Percentiles rank a stretch among this genome's conserved stretches.
Evolutionary conservation across 164 flowering plant genomes (phyloP).

Genomic region (Stephania yunnanensis): DNA sequence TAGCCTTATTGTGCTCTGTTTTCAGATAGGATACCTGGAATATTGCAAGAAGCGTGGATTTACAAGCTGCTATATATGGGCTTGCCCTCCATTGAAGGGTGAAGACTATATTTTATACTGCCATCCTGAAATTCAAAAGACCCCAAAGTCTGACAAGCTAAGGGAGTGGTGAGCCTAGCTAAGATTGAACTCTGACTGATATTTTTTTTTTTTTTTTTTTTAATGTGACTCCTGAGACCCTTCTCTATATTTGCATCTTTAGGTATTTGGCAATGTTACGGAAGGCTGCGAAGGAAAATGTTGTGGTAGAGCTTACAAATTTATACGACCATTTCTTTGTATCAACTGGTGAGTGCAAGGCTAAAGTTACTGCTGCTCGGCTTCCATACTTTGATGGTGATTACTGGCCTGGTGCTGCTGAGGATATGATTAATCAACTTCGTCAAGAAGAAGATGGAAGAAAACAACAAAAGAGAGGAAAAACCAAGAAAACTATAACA

Average conservation of each 20-base stretch:
- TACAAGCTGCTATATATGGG: constrained; percentile 99
- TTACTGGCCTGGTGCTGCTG: constrained; percentile 99
- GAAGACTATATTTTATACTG: constrained; percentile 98
- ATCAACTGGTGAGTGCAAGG: constrained; percentile 75
- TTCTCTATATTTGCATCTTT: constrained; percentile 17
- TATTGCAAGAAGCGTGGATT: constrained; percentile 94
- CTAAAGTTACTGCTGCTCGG: constrained; percentile 94
- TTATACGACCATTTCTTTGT: constrained; percentile 90
- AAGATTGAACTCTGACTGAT: not conserved
- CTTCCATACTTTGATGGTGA: constrained; percentile 99
- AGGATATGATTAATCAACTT: constrained; percentile 82
- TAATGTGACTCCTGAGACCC: not conserved
- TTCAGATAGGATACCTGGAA: constrained; percentile 94
- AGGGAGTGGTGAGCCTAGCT: constrained; percentile 79
- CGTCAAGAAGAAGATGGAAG: constrained; percentile 92
- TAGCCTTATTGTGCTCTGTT: constrained; percentile 4
- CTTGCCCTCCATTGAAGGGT: constrained; percentile 98
- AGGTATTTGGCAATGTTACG: constrained; percentile 93
- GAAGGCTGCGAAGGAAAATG: constrained; percentile 76
- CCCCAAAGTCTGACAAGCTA: constrained; percentile 96
- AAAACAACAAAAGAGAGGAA: constrained; percentile 80
- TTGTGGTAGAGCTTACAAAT: constrained; percentile 88
- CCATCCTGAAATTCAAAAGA: constrained; percentile 98
- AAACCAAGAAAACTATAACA: constrained; percentile 69
- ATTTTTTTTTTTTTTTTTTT: not conserved